Conservation (phyloP, 176 grass and related monocot genomes). For the Calamus simplicifolius region DNA sequence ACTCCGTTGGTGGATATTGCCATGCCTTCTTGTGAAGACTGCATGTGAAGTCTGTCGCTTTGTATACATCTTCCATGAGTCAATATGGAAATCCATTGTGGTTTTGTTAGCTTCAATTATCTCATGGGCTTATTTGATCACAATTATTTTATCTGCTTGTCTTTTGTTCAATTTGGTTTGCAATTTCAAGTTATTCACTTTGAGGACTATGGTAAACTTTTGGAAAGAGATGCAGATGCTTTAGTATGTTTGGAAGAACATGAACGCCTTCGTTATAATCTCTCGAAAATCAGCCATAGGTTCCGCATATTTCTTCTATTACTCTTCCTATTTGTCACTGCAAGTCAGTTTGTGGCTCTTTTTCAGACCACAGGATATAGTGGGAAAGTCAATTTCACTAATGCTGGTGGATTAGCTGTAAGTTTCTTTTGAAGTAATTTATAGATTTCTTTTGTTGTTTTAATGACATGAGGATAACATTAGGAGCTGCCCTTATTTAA, state of each 20-base stretch:
- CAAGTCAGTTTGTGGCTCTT: conserved; percentile 63
- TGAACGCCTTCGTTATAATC: conserved; percentile 54
- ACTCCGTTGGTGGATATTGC: conserved; percentile 64
- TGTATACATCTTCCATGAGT: conserved; percentile 41
- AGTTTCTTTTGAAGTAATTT: conserved; percentile 19
- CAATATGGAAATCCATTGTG: conserved; percentile 43
- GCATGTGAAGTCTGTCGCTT: conserved; percentile 54
- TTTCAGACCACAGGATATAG: conserved; percentile 65
- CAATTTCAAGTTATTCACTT: conserved; percentile 82
- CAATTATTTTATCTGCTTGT: conserved; percentile 71
- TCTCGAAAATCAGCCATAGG: conserved; percentile 92
- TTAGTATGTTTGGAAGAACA: conserved; percentile 88
- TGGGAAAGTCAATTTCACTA: conserved; percentile 69
- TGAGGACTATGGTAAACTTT: conserved; percentile 74
- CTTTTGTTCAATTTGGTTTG: conserved; percentile 86
- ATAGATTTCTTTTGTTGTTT: no score
- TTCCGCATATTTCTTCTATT: conserved; percentile 82
- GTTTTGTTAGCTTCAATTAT: conserved; percentile 52
- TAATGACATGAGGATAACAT: no score
- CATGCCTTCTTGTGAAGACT: conserved; percentile 63
- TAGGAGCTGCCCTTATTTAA: background rate
- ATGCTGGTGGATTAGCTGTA: conserved; percentile 75
- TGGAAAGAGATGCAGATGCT: conserved; percentile 78
- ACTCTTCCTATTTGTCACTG: conserved; percentile 62
- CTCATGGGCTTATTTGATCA: conserved; percentile 75